Base-by-base conservation (phyloP, 2,329 filamentous ascomycete species). In the Beauveria pseudobassiana region DNA sequence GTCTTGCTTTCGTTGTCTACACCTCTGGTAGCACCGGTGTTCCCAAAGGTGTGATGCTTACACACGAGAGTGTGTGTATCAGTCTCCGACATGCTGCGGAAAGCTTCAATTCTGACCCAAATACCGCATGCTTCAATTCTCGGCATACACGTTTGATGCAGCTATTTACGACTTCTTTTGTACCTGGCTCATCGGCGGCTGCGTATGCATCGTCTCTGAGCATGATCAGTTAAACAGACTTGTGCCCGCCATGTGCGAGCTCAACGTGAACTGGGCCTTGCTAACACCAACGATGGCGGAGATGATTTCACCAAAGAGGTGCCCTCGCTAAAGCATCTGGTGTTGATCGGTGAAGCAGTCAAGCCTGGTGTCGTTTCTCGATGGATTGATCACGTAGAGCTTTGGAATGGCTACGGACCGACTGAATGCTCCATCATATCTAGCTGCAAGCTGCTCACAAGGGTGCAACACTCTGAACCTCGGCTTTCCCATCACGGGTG, bases 391-490 rank as follows among this genome's bases (percentile, higher is more conserved):
- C 72, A 67, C 66, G 69, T 74, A 22, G 68, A 71, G 62, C 65
- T 76, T 48, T 62, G 75, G 62, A 76, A 78, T 67, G 73, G 69
- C 1, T 78, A 77, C 62, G 77, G 77, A 0, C 76, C 76, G 34
- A 75, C 75, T 6, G 77, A 78, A 67, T 69, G 68, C 51, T 72
- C 73, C 50, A 70, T 78, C 45, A 62, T 57, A 18, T 59, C 57
- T 16, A 40, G 56, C 49, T 50, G 45, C 50, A 49, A 24, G 46
- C 58, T 58, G 22, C 55, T 38, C 20, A 38, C 43, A 9, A 34
- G 49, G 24, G 4, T 38, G 49, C 22, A 24, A 53, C 10, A 46
- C 43, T 14, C 10, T 22, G 43, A 22, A 46, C 2, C 18, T 46
- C 10, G 43, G 43, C 8, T 46, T 20, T 6, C 43, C 43, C 4